Evolutionary conservation across 164 flowering plant genomes (phyloP), one percentile per base, ranked within the genome.

Genomic region (Chloranthus sessilifolius): DNA sequence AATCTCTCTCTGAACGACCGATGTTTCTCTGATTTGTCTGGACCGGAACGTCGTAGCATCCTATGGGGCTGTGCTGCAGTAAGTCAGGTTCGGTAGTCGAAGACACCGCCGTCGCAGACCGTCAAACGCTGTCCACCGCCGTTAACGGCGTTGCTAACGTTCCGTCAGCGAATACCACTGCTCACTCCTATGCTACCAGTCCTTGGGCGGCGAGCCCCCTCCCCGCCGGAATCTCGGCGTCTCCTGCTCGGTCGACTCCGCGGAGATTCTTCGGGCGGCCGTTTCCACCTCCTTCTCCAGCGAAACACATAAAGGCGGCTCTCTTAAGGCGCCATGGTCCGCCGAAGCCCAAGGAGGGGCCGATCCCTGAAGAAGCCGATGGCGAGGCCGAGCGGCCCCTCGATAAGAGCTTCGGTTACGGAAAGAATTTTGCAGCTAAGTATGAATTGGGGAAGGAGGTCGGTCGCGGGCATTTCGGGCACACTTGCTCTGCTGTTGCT

Each of bases 381-480:
- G 62, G 56, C 0, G 45, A 64, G 39, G 59, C 19, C 4, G 83
- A 70, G 59, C 53, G 48, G 49, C 78, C 68, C 25, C 66, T 94
- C 36, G 99, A 94, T 51, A 94, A 94, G 86, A 85, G 78, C 59
- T 94, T 94, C 51, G 97, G 95, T 0, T 89, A 78, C 43, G 69
- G 69, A 10, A 87, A 76, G 80, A 83, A 89, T 61, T 89, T 94
- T 19, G 80, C 76, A 21, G 86, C 82, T 6, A 87, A 80, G 78
- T 94, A 94, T 58, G 97, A 94, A 63, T 56, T 89, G 38, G 97
- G 90, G 59, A 82, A 81, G 69, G 99, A 94, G 66, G 77, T 94
- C 0, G 99, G 99, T 24, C 49, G 95, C 58, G 99, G 99, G 58
- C 99, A 94, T 82, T 94, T 94, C 59, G 99, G 99, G 31, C 90